Percentiles rank a stretch among this genome's conserved stretches.
Evolutionary conservation across 495 filamentous ascomycete genomes (phyloP).

Genomic region (Hyaloscypha hepaticicola): DNA sequence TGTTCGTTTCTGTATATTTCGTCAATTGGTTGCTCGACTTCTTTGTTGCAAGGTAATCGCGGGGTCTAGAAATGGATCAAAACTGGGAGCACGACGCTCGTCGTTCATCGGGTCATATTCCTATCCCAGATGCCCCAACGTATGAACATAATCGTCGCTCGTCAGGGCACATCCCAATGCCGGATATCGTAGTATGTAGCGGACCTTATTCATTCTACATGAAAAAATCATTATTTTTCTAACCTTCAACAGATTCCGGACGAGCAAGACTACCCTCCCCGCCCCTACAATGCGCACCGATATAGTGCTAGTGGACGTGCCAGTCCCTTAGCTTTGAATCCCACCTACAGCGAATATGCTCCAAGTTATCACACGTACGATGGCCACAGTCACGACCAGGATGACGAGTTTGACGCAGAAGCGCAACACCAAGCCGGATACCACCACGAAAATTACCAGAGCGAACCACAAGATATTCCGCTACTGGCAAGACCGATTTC

Average conservation of each 20-base stretch:
- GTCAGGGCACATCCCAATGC: neutral
- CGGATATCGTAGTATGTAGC: neutral
- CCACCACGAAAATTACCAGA: slow-evolving; percentile 72
- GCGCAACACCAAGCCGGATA: slow-evolving; percentile 74
- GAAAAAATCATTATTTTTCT: too few relatives aligned
- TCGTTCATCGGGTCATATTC: too few relatives aligned
- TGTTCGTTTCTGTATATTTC: neutral
- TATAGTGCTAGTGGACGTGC: neutral
- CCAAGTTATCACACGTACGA: slow-evolving; percentile 32
- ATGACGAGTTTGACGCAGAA: slow-evolving; percentile 74
- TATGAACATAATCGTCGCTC: neutral
- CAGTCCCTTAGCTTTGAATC: neutral
- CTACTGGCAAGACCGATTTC: slow-evolving; percentile 26
- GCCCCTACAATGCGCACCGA: neutral
- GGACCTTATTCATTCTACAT: neutral
- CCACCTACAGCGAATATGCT: neutral
- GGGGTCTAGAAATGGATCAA: neutral
- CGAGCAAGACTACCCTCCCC: neutral
- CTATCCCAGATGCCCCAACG: neutral
- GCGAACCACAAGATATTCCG: slow-evolving; percentile 48
- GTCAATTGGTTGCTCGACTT: neutral
- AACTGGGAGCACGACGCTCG: too few relatives aligned
- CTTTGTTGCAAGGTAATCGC: neutral
- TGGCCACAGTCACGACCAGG: slow-evolving; percentile 47
- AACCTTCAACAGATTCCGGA: neutral